Percentiles rank a stretch among this genome's conserved stretches.
phyloP scores from a whole-genome alignment of 805 yeast genomes.

The Candida nemodendra region DNA sequence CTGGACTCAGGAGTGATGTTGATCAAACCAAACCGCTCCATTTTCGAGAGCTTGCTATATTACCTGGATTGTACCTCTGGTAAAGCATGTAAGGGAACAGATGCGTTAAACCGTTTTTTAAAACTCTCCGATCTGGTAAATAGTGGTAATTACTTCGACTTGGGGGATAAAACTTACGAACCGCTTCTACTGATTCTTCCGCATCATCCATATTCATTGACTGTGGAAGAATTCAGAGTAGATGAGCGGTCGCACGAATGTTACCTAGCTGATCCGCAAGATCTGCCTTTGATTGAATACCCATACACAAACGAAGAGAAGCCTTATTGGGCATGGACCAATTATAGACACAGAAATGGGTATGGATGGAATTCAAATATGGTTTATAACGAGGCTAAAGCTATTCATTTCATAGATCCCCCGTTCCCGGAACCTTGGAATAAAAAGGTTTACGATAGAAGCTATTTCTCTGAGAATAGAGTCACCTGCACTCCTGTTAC shows the following conservation, averaged over 20 bases:
- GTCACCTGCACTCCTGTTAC: conserved; percentile 10
- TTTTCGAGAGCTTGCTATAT: conserved; percentile 23
- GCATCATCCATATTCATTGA: conserved; percentile 48
- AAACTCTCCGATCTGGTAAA: conserved; percentile 20
- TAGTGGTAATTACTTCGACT: conserved; percentile 10
- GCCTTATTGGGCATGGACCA: conserved; percentile 23
- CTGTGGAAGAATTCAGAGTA: conserved; percentile 48
- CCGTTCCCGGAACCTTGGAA: conserved; percentile 71
- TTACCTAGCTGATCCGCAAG: conserved; percentile 44
- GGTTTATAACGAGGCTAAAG: conserved; percentile 33
- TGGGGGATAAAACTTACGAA: conserved; percentile 14
- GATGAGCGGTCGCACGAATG: conserved; percentile 35
- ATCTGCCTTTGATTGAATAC: conserved; percentile 30
- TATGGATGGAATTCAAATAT: conserved; percentile 37
- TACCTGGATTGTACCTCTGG: conserved; percentile 26
- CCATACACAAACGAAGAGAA: conserved; percentile 6
- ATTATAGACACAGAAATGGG: conserved; percentile 2
- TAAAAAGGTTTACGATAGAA: conserved; percentile 15
- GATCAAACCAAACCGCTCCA: conserved; percentile 42
- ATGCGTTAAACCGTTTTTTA: conserved; percentile 42
- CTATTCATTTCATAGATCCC: conserved; percentile 63
- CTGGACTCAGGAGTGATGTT: conserved; percentile 57
- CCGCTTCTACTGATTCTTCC: conserved; percentile 44
- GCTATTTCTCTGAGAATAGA: conserved; percentile 7
- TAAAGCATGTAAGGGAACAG: conserved; percentile 53